Base-by-base conservation (phyloP, 805 yeast species). In the Torulaspora maleeae region DNA sequence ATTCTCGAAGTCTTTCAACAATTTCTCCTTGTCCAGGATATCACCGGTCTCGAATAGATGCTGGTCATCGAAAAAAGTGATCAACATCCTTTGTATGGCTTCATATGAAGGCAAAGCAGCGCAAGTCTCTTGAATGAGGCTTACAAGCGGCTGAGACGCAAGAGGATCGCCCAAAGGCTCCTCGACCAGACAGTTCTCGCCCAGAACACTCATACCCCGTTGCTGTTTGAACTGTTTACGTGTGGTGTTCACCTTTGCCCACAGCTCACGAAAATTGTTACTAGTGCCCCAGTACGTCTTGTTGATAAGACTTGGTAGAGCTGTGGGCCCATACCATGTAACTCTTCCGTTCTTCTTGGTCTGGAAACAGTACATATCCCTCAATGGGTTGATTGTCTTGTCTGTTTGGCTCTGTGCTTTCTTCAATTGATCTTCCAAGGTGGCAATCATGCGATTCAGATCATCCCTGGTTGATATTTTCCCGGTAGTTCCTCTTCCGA, bases 321-420 rank as follows among this genome's bases (percentile, higher is more conserved):
- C 54, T 1, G 70, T 66, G 5, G 67, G 61, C 0, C 70, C 70
- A 50, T 49, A 61, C n/a, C 52, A 20, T 2, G 55, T 44, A 2
- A 45, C 43, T 35, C 67, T 51, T 5, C 59, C 66, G 19, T 50
- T 39, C 6, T 52, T 34, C 40, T 61, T 55, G 4, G 36, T 17
- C 40, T 56, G 56, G 6, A 59, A 5, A 41, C 27, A 49, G 33
- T 48, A 40, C 16, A 43, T 42, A 29, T 54, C 35, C 17, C 51
- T 43, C 6, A 51, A 36, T 20, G 53, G 51, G 41, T 52, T 36
- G 20, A 17, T 20, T 6, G 15, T 13, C 25, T 22, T 22, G 7
- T 22, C 25, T 9, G 22, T 15, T 12, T 25, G 13, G 24, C 11
- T 12, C 13, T 27, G 43, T 3, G 41, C 43, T 10, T 29, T 38